A percentile compares a stretch with the other conserved stretches of the same genome.
Evolutionary conservation across 1,284 basidiomycete species (phyloP).

Genomic region (Amylostereum chailletii): DNA sequence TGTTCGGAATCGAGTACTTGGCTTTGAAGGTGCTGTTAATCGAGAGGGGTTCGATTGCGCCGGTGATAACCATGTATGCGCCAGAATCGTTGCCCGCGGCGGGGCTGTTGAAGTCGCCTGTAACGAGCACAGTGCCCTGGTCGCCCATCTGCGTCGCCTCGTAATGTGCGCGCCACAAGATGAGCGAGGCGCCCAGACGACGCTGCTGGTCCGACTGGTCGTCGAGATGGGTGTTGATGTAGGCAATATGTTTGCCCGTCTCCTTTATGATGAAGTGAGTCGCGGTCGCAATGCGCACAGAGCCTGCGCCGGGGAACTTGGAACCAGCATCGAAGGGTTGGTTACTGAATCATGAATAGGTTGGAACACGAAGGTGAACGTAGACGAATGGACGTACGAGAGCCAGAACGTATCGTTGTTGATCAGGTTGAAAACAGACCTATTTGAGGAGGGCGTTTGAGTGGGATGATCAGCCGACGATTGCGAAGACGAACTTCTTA

Average conservation of each 20-base stretch:
- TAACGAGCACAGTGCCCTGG: conserved; percentile 30
- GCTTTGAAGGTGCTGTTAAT: conserved; percentile 35
- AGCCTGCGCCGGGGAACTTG: conserved; percentile 45
- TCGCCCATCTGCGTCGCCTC: conserved; percentile 29
- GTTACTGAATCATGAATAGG: conserved; percentile 17
- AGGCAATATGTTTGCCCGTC: conserved; percentile 22
- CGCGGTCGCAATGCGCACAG: conserved; percentile 40
- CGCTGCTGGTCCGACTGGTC: conserved; percentile 46
- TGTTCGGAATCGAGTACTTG: conserved; percentile 27
- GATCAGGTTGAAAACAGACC: conserved; percentile 29
- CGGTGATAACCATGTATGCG: conserved; percentile 44
- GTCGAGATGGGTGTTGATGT: conserved; percentile 48
- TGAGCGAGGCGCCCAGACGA: conserved; percentile 39
- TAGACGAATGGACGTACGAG: conserved; percentile 26
- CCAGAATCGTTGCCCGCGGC: conserved; percentile 34
- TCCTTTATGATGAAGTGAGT: conserved; percentile 27
- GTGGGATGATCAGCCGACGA: not conserved
- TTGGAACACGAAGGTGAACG: not conserved
- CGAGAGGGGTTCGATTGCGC: conserved; percentile 26
- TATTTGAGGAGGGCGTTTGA: conserved; percentile 10
- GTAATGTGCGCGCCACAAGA: conserved; percentile 41
- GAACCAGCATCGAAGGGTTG: conserved; percentile 20
- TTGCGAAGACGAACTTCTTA: conserved; percentile 30
- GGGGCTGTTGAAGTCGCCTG: conserved; percentile 49
- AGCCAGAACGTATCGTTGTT: conserved; percentile 48